Conservation (phyloP, 225 moss, liverwort and hornwort species). For the Asterella californica region DNA sequence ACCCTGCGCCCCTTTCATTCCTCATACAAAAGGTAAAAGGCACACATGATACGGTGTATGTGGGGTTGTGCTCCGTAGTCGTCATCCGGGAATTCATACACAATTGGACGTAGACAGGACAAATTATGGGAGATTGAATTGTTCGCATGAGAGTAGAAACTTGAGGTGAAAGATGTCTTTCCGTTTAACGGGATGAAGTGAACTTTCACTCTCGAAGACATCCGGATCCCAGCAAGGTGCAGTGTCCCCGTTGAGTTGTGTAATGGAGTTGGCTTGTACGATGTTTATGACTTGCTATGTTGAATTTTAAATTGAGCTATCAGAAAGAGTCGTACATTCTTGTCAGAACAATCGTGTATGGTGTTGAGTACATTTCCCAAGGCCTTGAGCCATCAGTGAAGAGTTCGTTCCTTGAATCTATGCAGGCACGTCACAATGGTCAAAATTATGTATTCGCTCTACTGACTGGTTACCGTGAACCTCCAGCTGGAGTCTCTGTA, state of each 20-base stretch:
- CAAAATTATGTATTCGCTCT: slow-evolving; percentile 91
- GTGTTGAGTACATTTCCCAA: neutral
- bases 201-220: neutral
- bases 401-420: neutral
- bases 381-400: neutral
- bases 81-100: no score
- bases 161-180: no score
- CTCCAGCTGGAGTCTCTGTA: slow-evolving; percentile 82
- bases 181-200: no score
- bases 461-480: slow-evolving; percentile 87
- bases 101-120: no score
- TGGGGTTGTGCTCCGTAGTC: no score
- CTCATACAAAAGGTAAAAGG: no score
- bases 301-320: neutral
- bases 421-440: slow-evolving; percentile 84
- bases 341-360: neutral
- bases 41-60: no score
- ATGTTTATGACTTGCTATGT: neutral
- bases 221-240: neutral
- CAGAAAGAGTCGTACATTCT: neutral
- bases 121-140: no score
- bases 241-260: neutral
- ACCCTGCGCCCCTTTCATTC: neutral
- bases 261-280: neutral
- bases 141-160: no score